Evolutionary conservation across 2,329 filamentous ascomycete species (phyloP).

Genomic region (Fusarium heterosporum): DNA sequence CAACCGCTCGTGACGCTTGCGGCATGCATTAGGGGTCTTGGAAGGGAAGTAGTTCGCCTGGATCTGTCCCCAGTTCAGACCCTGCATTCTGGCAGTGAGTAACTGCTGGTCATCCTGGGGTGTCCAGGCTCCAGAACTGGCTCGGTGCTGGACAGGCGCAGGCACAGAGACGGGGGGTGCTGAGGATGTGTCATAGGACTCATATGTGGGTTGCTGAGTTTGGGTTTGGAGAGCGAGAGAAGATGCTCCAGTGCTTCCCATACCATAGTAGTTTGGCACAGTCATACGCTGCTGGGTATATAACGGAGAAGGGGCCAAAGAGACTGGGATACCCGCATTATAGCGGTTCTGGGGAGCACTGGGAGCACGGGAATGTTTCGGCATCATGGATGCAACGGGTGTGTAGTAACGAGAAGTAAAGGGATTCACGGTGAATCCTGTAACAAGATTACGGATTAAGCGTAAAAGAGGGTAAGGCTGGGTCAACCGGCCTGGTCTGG

Average conservation of each 20-base stretch:
- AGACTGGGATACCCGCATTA: constrained; percentile 51
- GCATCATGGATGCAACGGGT: constrained; percentile 51
- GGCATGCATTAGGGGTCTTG: constrained; percentile 86
- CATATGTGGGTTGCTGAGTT: constrained; percentile 53
- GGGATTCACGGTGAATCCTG: constrained; percentile 29
- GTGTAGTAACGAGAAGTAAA: constrained; percentile 25
- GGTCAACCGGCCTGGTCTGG: constrained; percentile 47
- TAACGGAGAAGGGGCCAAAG: constrained; percentile 57
- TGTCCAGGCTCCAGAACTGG: constrained; percentile 77
- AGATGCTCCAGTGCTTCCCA: constrained; percentile 52
- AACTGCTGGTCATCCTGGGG: constrained; percentile 79
- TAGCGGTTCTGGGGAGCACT: constrained; percentile 52
- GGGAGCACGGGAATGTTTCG: constrained; percentile 58
- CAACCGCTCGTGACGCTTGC: constrained; percentile 87
- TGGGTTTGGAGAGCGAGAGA: constrained; percentile 50
- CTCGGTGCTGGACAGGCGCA: constrained; percentile 63
- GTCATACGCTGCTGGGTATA: constrained; percentile 57
- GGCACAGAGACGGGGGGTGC: constrained; percentile 50
- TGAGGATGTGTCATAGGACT: constrained; percentile 53
- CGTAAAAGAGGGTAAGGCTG: constrained; percentile 39
- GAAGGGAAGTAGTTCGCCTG: constrained; percentile 78
- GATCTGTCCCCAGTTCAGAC: constrained; percentile 87
- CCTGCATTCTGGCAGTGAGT: constrained; percentile 76
- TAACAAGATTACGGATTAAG: constrained; percentile 47
- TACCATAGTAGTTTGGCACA: constrained; percentile 57